Percentiles rank a stretch among this genome's conserved stretches.
Conservation (phyloP, 306 rosid species). For the Rosa persica region DNA sequence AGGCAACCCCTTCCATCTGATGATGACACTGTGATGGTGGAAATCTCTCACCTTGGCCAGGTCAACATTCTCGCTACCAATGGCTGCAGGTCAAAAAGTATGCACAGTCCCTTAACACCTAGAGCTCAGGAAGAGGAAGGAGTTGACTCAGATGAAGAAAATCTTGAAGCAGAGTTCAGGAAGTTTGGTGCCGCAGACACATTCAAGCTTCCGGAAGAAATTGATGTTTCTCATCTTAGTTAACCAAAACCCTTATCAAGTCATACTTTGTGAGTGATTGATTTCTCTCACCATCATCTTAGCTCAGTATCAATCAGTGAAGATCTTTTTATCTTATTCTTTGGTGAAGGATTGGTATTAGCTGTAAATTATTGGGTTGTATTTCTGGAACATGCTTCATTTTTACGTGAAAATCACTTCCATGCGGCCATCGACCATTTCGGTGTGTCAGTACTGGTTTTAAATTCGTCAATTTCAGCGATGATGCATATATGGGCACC, state of each 20-base stretch:
- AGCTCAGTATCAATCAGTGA: not conserved
- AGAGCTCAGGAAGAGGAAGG: slow-evolving; percentile 38
- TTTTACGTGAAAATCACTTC: not conserved
- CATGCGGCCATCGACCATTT: not conserved
- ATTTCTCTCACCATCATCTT: not conserved
- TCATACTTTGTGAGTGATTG: not conserved
- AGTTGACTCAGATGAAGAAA: slow-evolving; percentile 47
- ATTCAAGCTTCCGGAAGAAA: slow-evolving; percentile 68
- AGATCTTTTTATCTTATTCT: not conserved
- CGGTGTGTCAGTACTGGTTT: not conserved
- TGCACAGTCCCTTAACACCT: slow-evolving; percentile 45
- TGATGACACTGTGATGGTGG: slow-evolving; percentile 75
- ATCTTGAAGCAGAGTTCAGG: slow-evolving; percentile 60
- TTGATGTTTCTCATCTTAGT: slow-evolving; percentile 73
- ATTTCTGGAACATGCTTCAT: not conserved
- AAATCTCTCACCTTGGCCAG: slow-evolving; percentile 90
- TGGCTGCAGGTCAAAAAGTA: slow-evolving; percentile 55
- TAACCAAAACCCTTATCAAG: slow-evolving; percentile 19
- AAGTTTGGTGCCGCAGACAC: slow-evolving; percentile 96
- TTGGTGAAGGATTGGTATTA: not conserved
- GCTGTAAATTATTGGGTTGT: not conserved
- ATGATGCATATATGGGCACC: not conserved
- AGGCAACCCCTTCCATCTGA: slow-evolving; percentile 90
- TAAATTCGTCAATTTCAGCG: not conserved
- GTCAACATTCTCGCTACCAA: slow-evolving; percentile 85